Evolutionary conservation across 2,329 filamentous ascomycete species (phyloP), one percentile per base, ranked within the genome.

Genomic region (Venturia oleaginea): DNA sequence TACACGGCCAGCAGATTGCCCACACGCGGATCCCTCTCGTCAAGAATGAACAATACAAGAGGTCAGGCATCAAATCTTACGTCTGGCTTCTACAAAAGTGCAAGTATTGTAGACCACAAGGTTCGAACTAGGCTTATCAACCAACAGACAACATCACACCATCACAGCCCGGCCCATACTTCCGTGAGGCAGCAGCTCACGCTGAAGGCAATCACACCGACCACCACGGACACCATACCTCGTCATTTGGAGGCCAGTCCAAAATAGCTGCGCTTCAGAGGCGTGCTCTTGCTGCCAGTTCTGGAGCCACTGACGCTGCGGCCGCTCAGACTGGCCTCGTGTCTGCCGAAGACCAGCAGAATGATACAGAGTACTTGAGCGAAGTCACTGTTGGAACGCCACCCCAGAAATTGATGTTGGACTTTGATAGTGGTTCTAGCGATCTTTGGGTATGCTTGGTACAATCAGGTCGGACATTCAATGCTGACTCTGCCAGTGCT

Each of bases 401-500:
- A 19, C 74, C 80, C 1, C 87, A 90, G 76, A 84, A 64, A 10
- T 64, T 77, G 62, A 81, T 80, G 67, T 73, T 90, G 19, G 83
- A 89, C 70, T 89, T 90, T 67, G 88, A 91, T 71, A 89, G 87
- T 46, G 51, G 87, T 27, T 88, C 85, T 17, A 81, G 86, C 24
- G 88, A 42, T 17, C 11, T 60, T n/a, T 68, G 84, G 83, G 75
- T 85, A 64, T 84, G 82, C 11, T 4, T 32, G 27, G n/a, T 10
- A 19, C n/a, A 34, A 24, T 4, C 22, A 4, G 15, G 4, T 34
- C 15, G 2, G 8, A 2, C n/a, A 57, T 15, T 40, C 27, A n/a
- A 5, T 13, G 51, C 30, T 34, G 19, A 34, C 11, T 34, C 13
- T 34, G 15, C 15, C 24, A 57, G 51, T 57, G 27, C 51, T 57